A percentile compares a stretch with the other conserved stretches of the same genome.
These are phyloP conservation scores for Colletotrichum tanaceti DNA, from an alignment of 2,329 filamentous ascomycete genomes.

Conservation along the genomic window DNA sequence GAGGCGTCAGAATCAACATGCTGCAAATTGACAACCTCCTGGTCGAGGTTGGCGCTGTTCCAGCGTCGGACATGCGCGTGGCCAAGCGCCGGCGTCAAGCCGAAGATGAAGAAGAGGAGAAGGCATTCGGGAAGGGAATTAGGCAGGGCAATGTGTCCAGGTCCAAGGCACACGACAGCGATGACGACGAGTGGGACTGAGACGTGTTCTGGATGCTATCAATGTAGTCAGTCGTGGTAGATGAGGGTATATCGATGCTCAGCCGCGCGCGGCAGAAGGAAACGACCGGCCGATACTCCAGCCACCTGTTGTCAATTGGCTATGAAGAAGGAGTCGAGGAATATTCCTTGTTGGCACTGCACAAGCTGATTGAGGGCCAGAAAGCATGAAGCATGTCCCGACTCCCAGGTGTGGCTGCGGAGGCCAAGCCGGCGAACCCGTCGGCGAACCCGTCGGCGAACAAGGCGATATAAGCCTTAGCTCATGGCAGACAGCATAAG, in stretches of 20 bases:
- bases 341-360: background rate
- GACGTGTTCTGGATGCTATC: background rate
- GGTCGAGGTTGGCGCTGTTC: conserved; percentile 83
- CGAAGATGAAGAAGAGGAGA: conserved; percentile 71
- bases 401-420: background rate
- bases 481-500: background rate
- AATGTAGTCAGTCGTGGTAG: background rate
- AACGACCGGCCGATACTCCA: background rate
- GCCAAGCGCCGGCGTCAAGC: conserved; percentile 69
- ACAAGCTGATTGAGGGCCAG: background rate
- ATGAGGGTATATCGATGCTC: background rate
- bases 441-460: background rate
- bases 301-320: too few species aligned
- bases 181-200: conserved; percentile 73
- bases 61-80: conserved; percentile 81
- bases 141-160: conserved; percentile 62
- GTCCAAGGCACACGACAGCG: conserved; percentile 57
- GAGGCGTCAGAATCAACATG: conserved; percentile 77
- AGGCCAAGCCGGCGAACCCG: too few species aligned
- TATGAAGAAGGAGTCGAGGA: background rate
- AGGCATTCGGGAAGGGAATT: conserved; percentile 62
- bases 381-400: background rate
- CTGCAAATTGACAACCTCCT: conserved; percentile 83
- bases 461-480: background rate
- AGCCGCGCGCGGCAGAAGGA: background rate